These are phyloP conservation scores for Eucalyptus leucophloia DNA, from an alignment of 345 rosid genomes.

Conservation along the genomic window DNA sequence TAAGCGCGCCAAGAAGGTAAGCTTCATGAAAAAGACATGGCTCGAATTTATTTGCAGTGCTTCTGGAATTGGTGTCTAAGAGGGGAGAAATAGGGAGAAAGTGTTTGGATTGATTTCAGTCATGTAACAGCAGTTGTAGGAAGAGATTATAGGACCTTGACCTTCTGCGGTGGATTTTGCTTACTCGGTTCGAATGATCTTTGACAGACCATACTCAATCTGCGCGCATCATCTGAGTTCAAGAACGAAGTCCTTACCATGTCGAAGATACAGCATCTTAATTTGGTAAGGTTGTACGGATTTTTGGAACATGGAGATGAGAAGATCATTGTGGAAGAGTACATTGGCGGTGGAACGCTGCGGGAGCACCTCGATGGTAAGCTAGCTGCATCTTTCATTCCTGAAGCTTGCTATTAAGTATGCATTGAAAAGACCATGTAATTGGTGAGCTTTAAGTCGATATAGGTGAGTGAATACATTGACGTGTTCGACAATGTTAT, in stretches of 20 bases:
- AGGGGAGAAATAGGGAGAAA: not conserved
- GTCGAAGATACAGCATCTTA: conserved; percentile 87
- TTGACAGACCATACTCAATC: conserved; percentile 44
- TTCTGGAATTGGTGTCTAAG: not conserved
- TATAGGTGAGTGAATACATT: not conserved
- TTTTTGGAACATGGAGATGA: conserved; percentile 64
- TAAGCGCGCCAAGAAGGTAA: conserved; percentile 85
- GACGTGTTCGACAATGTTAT: not conserved
- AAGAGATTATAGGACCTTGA: not conserved
- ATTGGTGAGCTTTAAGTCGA: not conserved
- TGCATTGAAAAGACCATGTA: not conserved
- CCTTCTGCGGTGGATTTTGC: not conserved
- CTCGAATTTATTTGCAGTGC: not conserved
- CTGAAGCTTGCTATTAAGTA: not conserved
- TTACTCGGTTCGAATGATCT: not conserved
- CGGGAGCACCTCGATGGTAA: conserved; percentile 88
- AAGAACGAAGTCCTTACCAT: conserved; percentile 71
- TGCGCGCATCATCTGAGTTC: conserved; percentile 42
- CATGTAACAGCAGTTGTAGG: not conserved
- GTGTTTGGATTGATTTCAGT: not conserved
- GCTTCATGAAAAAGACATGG: not conserved
- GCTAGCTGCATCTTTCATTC: not conserved
- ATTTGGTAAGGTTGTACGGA: conserved; percentile 71
- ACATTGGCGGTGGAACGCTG: conserved; percentile 65
- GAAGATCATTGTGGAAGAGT: conserved; percentile 64